Percentiles rank a stretch among this genome's conserved stretches.
phyloP scores from a whole-genome alignment of 2,329 filamentous ascomycete genomes.

The Stagonosporopsis rhizophila region DNA sequence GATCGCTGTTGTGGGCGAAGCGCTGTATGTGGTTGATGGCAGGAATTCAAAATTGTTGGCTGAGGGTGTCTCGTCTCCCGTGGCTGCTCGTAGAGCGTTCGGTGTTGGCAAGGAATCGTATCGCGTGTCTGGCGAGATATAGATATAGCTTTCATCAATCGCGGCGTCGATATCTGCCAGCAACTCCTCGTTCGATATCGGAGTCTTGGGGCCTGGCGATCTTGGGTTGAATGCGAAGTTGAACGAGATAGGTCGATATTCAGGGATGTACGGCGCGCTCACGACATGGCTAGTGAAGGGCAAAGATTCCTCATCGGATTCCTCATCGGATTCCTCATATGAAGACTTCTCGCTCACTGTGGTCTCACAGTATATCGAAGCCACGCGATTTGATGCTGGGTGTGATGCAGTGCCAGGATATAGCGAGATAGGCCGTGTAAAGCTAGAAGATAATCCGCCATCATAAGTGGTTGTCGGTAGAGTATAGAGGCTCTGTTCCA shows the following conservation, averaged over 20 bases:
- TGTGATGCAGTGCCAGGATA: slow-evolving; percentile 2
- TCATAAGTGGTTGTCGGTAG: slow-evolving; percentile 35
- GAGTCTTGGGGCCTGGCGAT: slow-evolving; percentile 14
- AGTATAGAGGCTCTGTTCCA: slow-evolving; percentile 25
- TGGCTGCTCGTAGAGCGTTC: neutral
- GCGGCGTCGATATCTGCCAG: slow-evolving; percentile 36
- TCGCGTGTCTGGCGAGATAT: slow-evolving; percentile 11
- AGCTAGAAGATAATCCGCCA: slow-evolving; percentile 17
- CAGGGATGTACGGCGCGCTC: slow-evolving; percentile 5
- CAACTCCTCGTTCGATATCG: slow-evolving; percentile 23
- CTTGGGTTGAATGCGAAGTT: slow-evolving; percentile 27
- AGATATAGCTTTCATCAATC: slow-evolving; percentile 34
- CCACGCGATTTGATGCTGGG: slow-evolving; percentile 9
- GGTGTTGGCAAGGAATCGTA: slow-evolving; percentile 11
- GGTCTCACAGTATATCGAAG: slow-evolving; percentile 20
- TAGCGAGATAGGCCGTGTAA: slow-evolving; percentile 16
- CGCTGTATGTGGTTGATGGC: slow-evolving; percentile 9
- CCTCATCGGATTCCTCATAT: slow-evolving; percentile 1
- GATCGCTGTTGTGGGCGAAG: neutral
- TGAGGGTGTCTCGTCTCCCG: slow-evolving; percentile 8
- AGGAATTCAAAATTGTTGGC: slow-evolving; percentile 19
- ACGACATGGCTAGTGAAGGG: neutral
- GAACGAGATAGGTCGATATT: slow-evolving; percentile 22
- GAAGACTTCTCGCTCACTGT: slow-evolving; percentile 2
- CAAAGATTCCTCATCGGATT: neutral